Percentiles rank a stretch among this genome's conserved stretches.
phyloP scores from a whole-genome alignment of 73 alveolate genomes.

The Stentor roeselii region DNA sequence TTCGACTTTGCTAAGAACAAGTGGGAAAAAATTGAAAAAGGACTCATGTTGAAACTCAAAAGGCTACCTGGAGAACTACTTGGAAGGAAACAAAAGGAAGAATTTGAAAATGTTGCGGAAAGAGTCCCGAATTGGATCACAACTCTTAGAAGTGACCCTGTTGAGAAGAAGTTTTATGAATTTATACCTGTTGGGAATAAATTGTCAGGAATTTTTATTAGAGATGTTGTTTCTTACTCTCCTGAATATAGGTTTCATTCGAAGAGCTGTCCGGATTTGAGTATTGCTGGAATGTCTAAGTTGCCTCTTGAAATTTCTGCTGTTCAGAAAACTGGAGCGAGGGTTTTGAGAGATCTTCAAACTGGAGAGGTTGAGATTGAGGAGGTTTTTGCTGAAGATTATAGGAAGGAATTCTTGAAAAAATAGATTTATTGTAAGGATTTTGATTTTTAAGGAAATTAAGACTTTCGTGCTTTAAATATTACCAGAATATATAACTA shows the following conservation, averaged over 20 bases:
- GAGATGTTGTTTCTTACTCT: background rate
- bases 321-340: background rate
- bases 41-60: background rate
- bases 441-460: no score
- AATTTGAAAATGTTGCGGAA: background rate
- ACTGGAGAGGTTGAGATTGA: background rate
- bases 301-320: background rate
- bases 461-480: no score
- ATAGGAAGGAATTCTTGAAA: no score
- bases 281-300: background rate
- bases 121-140: background rate
- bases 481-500: no score
- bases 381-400: background rate
- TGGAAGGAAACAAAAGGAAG: background rate
- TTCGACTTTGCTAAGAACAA: background rate
- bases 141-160: background rate
- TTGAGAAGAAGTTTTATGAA: background rate
- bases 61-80: background rate
- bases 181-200: background rate
- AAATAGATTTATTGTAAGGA: no score
- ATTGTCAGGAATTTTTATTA: background rate
- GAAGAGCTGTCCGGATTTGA: background rate
- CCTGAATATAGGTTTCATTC: background rate
- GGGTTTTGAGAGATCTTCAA: background rate
- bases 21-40: background rate